These are phyloP conservation scores for Phyllosticta paracitricarpa DNA, from an alignment of 2,329 filamentous ascomycete genomes.

Conservation along the genomic window DNA sequence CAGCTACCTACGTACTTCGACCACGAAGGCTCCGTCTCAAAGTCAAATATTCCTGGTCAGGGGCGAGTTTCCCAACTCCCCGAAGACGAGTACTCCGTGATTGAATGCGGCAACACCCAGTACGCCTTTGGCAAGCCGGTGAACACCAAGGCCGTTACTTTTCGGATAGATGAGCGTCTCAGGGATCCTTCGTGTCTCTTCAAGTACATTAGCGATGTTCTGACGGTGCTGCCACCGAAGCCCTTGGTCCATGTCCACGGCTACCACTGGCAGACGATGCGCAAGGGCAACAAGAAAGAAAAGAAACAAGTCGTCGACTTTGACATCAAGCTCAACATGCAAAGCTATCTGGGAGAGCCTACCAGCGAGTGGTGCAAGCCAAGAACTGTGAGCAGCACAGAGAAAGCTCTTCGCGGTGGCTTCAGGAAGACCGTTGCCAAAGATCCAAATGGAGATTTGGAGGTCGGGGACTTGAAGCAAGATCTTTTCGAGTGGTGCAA, in stretches of 20 bases:
- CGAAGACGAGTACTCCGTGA: slow-evolving; percentile 8
- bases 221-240: slow-evolving; percentile 20
- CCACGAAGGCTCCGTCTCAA: neutral
- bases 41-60: neutral
- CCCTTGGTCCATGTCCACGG: slow-evolving; percentile 29
- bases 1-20: slow-evolving; percentile 28
- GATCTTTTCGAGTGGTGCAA: slow-evolving; percentile 55
- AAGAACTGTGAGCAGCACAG: slow-evolving; percentile 44
- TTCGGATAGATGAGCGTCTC: slow-evolving; percentile 22
- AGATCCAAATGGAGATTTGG: slow-evolving; percentile 34
- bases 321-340: slow-evolving; percentile 25
- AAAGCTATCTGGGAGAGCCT: slow-evolving; percentile 15
- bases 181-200: slow-evolving; percentile 24
- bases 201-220: slow-evolving; percentile 16
- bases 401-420: slow-evolving; percentile 56
- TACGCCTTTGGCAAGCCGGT: slow-evolving; percentile 9
- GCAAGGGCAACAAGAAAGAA: slow-evolving; percentile 26
- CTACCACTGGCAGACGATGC: slow-evolving; percentile 26
- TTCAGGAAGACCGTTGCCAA: slow-evolving; percentile 45
- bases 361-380: slow-evolving; percentile 2
- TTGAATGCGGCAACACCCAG: slow-evolving; percentile 1
- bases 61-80: neutral
- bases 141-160: slow-evolving; percentile 6
- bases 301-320: slow-evolving; percentile 27
- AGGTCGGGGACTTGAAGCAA: slow-evolving; percentile 33